Base-by-base conservation (phyloP, 257 asterid genomes). In the Paraleonurus japonicus region DNA sequence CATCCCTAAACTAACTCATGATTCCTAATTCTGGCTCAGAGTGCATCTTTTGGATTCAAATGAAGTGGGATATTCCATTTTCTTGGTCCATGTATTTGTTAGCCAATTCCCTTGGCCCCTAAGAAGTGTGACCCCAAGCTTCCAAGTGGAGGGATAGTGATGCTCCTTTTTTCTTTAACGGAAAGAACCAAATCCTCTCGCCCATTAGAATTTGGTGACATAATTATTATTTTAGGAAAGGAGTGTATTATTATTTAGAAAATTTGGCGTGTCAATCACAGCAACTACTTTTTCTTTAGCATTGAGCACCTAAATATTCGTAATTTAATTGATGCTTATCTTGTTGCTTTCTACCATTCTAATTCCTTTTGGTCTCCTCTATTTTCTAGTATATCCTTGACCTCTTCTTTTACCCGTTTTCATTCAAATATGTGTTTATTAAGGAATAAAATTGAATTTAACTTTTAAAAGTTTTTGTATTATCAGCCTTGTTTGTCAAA, bases 51-150 rank as follows among this genome's bases (percentile, higher is more conserved):
- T 4, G 54, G 47, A 69, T 62, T 19, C 33, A 62, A 63, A 30
- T 51, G 71, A 16, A 24, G 61, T 53, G 80, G 75, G 72, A 76
- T 70, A 70, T 76, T 76, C 75, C 45, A 15, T 50, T 11, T 17
- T 55, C 37, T 57, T 66, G 61, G 71, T 54, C 75, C 81, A 77
- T 51, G 72, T 67, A 15, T 48, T 65, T 66, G 60, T 37, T 59
- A 77, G 17, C 81, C 77, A 33, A 48, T 72, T 77, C 33, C 17
- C 9, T 60, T 72, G 81, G 78, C 61, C 67, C 33, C 78, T 3
- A 67, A 15, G 10, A 35, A 65, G 20, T 37, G 1, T 7, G 9
- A 35, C 9, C 32, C 59, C 75, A 66, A 76, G 67, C 33, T 68
- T n/a, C n/a, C n/a, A n/a, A n/a, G 71, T 13, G 19, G 61, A 17